Evolutionary conservation across 148 eudicot species (phyloP), one percentile per base, ranked within the genome.

Genomic region (Dysphania ambrosioides): DNA sequence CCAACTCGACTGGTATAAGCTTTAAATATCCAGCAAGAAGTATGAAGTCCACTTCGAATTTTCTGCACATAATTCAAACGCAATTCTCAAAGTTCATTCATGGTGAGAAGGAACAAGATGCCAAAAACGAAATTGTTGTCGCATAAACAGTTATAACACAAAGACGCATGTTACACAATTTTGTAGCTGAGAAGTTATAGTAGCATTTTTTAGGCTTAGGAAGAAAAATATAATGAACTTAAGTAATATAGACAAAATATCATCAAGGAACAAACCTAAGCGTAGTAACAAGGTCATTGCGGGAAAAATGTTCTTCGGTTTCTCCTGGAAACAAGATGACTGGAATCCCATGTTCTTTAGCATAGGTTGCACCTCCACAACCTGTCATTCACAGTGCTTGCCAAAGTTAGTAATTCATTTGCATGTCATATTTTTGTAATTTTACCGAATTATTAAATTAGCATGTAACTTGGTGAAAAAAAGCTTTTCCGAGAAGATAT

Each of bases 331-430:
- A 89, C 78, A 86, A 30, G 76, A 90, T 79, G 55, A 91, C 83
- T 30, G 98, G 90, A 68, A 93, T 91, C 47, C 85, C 87, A 15
- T 83, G 83, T 23, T 87, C 88, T 77, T 87, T 89, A 29, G 98
- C 98, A 87, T 85, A 91, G 40, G 74, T 77, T n/a, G 95, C 98
- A 70, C 97, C 97, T 71, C 98, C 98, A 85, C 91, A 93, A 74
- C 81, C 98, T 93, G 85, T 82, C 80, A 56, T 63, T 67, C 30
- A 67, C 60, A 78, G 31, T n/a, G 71, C 23, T 21, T 51, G 53
- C 65, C 18, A 27, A 64, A 71, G 57, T 65, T 27, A 77, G 56
- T 34, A 34, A 26, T 40, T 30, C 23, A 21, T 12, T 13, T 27
- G 23, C 16, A 16, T 23, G 31, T 42, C 10, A 19, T 8, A 13